A percentile compares a stretch with the other conserved stretches of the same genome.
These are phyloP conservation scores for Tetrapisispora iriomotensis DNA, from an alignment of 805 yeast species.

Conservation along the genomic window DNA sequence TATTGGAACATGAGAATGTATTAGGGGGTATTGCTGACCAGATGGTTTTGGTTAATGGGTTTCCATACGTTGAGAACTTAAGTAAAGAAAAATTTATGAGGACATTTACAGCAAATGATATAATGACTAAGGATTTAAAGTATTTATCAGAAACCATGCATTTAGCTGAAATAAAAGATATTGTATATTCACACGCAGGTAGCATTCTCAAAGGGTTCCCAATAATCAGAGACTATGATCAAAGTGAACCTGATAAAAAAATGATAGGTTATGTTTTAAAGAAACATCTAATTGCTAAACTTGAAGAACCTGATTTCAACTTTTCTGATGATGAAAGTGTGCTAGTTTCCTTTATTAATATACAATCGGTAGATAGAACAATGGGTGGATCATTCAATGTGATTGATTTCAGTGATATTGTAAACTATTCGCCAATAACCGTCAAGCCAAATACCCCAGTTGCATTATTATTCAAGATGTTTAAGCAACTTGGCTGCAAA, in stretches of 20 bases:
- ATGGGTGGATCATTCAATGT: neutral
- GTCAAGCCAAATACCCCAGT: slow-evolving; percentile 46
- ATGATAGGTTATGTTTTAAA: slow-evolving; percentile 31
- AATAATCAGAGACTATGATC: slow-evolving; percentile 33
- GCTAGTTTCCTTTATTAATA: neutral
- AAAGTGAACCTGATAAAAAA: slow-evolving; percentile 31
- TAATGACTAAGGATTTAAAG: slow-evolving; percentile 45
- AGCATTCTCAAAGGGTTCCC: slow-evolving; percentile 44
- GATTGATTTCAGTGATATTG: slow-evolving; percentile 16
- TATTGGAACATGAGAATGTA: slow-evolving; percentile 67
- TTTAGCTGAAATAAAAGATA: slow-evolving; percentile 18
- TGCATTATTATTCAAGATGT: slow-evolving; percentile 55
- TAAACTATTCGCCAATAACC: slow-evolving; percentile 50
- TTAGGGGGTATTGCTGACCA: slow-evolving; percentile 89
- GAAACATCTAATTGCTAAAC: slow-evolving; percentile 15
- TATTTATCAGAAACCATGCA: slow-evolving; percentile 19
- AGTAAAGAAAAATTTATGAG: slow-evolving; percentile 55
- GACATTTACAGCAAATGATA: slow-evolving; percentile 37
- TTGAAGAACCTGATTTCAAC: slow-evolving; percentile 9
- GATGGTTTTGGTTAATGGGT: slow-evolving; percentile 80
- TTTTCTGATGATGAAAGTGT: slow-evolving; percentile 23
- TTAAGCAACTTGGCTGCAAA: slow-evolving; percentile 72
- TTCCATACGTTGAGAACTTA: slow-evolving; percentile 63
- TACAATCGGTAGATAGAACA: neutral
- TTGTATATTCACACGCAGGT: slow-evolving; percentile 19